Conservation (phyloP, 208 protist species). For the Trichomonas vaginalis region DNA sequence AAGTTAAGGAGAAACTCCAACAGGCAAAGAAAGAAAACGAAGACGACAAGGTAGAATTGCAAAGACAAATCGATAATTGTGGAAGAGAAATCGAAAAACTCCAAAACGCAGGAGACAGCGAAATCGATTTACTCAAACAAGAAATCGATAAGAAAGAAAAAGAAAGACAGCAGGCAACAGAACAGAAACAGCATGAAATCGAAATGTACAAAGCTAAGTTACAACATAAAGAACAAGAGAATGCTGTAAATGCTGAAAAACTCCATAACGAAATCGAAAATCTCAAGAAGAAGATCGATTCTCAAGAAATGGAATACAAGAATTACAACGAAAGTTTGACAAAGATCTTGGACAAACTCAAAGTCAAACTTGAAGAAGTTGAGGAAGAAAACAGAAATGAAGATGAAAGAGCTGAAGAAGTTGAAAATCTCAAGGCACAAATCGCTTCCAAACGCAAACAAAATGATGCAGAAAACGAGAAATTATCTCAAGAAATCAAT, state of each 20-base stretch:
- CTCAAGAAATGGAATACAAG: no score
- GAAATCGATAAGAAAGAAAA: neutral
- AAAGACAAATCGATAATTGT: neutral
- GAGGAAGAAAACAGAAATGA: no score
- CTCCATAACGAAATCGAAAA: neutral
- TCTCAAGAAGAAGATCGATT: neutral
- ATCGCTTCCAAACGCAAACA: neutral
- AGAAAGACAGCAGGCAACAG: neutral
- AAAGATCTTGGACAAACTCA: no score
- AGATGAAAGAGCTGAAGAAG: neutral
- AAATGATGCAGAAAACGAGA: neutral
- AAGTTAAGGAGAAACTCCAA: neutral
- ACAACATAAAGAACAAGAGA: neutral
- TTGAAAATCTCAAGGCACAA: neutral
- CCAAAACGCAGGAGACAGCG: neutral
- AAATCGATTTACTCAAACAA: neutral
- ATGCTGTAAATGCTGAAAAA: neutral
- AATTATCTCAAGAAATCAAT: neutral
- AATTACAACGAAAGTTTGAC: no score
- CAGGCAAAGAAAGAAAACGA: neutral
- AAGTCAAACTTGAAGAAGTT: no score
- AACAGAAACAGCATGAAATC: neutral
- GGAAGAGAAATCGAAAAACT: neutral
- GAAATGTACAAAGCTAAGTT: neutral
- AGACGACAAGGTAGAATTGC: neutral